These are phyloP conservation scores for Diaporthe sp. DNA, from an alignment of 2,329 filamentous ascomycete species.

Conservation along the genomic window DNA sequence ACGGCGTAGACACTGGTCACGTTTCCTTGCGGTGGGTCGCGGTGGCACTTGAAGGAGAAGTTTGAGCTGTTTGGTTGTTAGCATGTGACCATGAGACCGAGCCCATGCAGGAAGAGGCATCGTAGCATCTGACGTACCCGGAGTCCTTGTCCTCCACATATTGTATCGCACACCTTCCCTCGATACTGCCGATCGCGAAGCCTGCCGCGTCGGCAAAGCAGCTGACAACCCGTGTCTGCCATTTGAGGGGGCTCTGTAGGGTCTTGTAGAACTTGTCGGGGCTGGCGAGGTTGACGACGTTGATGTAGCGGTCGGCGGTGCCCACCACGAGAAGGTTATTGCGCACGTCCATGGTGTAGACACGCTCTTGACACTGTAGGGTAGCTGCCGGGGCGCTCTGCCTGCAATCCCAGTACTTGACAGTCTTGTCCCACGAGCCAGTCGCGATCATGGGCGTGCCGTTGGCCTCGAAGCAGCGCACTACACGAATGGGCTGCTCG, in stretches of 20 bases:
- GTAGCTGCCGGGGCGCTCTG: constrained; percentile 74
- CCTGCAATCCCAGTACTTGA: constrained; percentile 91
- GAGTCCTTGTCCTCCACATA: constrained; percentile 97
- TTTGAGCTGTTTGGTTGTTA: constrained; percentile 72
- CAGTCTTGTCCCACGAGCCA: constrained; percentile 90
- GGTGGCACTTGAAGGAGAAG: constrained; percentile 99
- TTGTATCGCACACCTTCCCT: constrained; percentile 97
- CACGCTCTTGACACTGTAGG: constrained; percentile 79
- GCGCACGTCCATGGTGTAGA: constrained; percentile 93
- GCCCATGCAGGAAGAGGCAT: neutral
- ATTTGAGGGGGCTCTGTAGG: constrained; percentile 95
- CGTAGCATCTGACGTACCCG: constrained; percentile 60
- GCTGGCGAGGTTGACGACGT: constrained; percentile 91
- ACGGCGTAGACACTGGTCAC: constrained; percentile 92
- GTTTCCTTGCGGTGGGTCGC: constrained; percentile 82
- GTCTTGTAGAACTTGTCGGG: constrained; percentile 94
- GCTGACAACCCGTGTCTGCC: constrained; percentile 95
- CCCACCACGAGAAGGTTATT: constrained; percentile 91
- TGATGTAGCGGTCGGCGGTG: constrained; percentile 96
- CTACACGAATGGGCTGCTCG: constrained; percentile 84
- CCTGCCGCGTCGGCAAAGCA: constrained; percentile 94
- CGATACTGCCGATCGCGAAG: constrained; percentile 96
- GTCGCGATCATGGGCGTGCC: constrained; percentile 88
- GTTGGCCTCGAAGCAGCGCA: constrained; percentile 81
- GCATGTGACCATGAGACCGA: constrained; percentile 5